Percentiles rank a stretch among this genome's conserved stretches.
These are phyloP conservation scores for Bipolaris bicolor DNA, from an alignment of 2,329 filamentous ascomycete genomes.

Conservation along the genomic window DNA sequence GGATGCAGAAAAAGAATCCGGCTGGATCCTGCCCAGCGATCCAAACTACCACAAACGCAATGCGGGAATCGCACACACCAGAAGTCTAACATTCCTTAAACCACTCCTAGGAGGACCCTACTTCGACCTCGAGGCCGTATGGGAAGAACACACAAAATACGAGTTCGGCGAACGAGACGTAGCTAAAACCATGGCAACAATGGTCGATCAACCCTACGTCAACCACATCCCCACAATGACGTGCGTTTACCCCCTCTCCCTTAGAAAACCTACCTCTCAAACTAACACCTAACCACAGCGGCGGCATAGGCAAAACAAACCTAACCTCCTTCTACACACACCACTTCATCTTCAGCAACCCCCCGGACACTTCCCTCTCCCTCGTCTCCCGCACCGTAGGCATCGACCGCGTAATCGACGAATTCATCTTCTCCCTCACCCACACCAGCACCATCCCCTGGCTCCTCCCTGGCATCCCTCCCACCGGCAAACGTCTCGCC, in stretches of 20 bases:
- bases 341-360: constrained; percentile 78
- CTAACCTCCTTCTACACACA: constrained; percentile 73
- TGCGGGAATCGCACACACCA: constrained; percentile 69
- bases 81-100: constrained; percentile 70
- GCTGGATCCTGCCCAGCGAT: constrained; percentile 40
- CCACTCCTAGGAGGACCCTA: constrained; percentile 66
- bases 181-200: constrained; percentile 77
- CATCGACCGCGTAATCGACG: constrained; percentile 66
- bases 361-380: constrained; percentile 69
- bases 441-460: constrained; percentile 44
- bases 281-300: constrained; percentile 38
- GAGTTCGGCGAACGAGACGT: constrained; percentile 74
- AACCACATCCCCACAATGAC: constrained; percentile 75
- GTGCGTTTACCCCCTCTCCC: constrained; percentile 16
- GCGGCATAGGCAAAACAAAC: constrained; percentile 69
- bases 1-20: constrained; percentile 29
- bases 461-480: constrained; percentile 46
- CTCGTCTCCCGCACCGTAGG: constrained; percentile 75
- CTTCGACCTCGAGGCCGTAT: constrained; percentile 77
- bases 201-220: constrained; percentile 80
- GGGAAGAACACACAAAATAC: constrained; percentile 77
- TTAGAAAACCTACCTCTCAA: neutral
- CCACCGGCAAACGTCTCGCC: constrained; percentile 49
- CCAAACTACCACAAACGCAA: constrained; percentile 53
- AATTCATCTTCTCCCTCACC: constrained; percentile 46